Conservation (phyloP, 2,329 filamentous ascomycete genomes). For the Teratosphaeria pseudoeucalypti region DNA sequence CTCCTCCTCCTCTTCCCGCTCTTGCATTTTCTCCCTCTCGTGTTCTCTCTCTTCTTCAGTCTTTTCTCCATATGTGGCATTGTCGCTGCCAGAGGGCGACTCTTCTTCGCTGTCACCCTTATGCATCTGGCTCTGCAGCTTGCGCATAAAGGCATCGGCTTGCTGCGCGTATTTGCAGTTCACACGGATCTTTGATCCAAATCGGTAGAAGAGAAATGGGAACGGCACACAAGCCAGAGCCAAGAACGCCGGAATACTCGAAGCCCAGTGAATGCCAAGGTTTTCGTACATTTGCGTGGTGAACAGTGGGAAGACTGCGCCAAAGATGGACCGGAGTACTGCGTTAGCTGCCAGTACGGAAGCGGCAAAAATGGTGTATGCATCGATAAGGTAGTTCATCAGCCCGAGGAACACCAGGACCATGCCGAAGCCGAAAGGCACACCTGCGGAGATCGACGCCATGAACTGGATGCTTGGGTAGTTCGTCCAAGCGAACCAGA, state of each 20-base stretch:
- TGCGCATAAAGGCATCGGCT: conserved; percentile 50
- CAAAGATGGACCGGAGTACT: conserved; percentile 66
- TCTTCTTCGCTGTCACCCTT: neutral
- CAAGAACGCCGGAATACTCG: conserved; percentile 62
- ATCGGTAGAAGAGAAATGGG: conserved; percentile 66
- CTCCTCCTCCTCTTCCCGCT: conserved; percentile 22
- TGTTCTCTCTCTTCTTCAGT: neutral
- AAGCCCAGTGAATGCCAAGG: conserved; percentile 64
- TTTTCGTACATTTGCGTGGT: conserved; percentile 45
- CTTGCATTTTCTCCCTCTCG: conserved; percentile 1
- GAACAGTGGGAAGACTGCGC: conserved; percentile 72
- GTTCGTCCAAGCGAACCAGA: conserved; percentile 62
- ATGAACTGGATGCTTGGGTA: conserved; percentile 47
- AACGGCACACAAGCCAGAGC: conserved; percentile 61
- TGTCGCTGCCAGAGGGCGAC: neutral
- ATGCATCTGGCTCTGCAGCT: conserved; percentile 27
- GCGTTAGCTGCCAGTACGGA: conserved; percentile 68
- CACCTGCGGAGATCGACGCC: conserved; percentile 39
- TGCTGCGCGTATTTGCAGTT: conserved; percentile 61
- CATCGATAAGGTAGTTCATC: conserved; percentile 59
- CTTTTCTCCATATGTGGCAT: neutral
- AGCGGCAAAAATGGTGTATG: conserved; percentile 65
- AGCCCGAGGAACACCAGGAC: conserved; percentile 57
- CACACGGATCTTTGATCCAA: conserved; percentile 52
- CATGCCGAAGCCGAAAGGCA: conserved; percentile 49